Percentiles rank a stretch among this genome's conserved stretches.
Evolutionary conservation across 192 early-diverging fungal species (phyloP).

Genomic region (Backusella psychrophila): DNA sequence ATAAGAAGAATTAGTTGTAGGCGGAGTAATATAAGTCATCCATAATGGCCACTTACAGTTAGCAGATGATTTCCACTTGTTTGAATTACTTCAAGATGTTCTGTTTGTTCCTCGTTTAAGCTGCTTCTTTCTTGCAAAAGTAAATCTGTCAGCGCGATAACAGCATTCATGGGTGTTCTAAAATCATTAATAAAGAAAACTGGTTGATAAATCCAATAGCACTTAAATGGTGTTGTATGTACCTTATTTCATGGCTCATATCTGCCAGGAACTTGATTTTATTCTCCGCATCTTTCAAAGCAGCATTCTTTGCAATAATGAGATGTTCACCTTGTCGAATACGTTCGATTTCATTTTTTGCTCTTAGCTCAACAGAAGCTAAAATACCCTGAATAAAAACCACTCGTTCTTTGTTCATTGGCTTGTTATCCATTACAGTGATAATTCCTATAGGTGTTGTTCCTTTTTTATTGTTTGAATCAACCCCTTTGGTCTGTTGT

Average conservation of each 20-base stretch:
- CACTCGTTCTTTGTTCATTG: constrained; percentile 30
- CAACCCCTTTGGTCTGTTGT: constrained; percentile 14
- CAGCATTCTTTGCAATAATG: constrained; percentile 41
- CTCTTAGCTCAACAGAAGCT: constrained; percentile 32
- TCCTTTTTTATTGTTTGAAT: neutral
- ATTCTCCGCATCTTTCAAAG: constrained; percentile 48
- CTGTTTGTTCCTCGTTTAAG: constrained; percentile 46
- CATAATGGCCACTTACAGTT: constrained; percentile 36
- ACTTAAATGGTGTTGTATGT: neutral
- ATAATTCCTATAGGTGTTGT: constrained; percentile 38
- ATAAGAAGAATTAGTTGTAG: neutral
- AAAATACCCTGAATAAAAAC: constrained; percentile 28
- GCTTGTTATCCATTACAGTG: constrained; percentile 35
- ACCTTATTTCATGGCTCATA: constrained; percentile 57
- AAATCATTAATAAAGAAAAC: neutral
- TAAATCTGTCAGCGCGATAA: constrained; percentile 51
- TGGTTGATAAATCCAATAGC: neutral
- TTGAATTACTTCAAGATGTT: constrained; percentile 52
- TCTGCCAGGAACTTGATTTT: constrained; percentile 57
- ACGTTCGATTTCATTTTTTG: constrained; percentile 41
- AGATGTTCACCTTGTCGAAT: constrained; percentile 39
- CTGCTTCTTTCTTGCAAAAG: constrained; percentile 43
- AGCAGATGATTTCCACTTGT: constrained; percentile 58
- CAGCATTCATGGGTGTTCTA: constrained; percentile 59
- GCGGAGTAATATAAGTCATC: neutral